Percentiles rank a stretch among this genome's conserved stretches.
These are phyloP conservation scores for Begonia fuchsioides DNA, from an alignment of 306 rosid species.

Conservation along the genomic window DNA sequence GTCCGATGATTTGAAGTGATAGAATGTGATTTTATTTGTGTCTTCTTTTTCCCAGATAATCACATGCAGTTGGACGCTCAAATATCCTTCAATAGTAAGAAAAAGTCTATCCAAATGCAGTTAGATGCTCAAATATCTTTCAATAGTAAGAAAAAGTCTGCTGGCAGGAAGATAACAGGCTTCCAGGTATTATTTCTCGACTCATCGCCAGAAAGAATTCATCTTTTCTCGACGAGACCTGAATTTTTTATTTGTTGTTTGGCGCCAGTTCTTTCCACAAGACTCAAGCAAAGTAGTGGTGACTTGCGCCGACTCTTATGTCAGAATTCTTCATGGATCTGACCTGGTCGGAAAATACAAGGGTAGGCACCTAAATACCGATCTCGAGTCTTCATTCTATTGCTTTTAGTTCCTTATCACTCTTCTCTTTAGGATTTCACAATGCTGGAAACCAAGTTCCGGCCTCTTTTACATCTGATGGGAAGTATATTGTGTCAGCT, in stretches of 20 bases:
- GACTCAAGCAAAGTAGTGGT: constrained; percentile 70
- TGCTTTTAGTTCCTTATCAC: neutral
- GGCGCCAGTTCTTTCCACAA: constrained; percentile 67
- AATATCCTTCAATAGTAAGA: constrained; percentile 46
- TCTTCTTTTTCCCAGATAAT: constrained; percentile 37
- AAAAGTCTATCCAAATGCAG: no score
- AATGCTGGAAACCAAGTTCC: constrained; percentile 46
- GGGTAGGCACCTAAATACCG: no score
- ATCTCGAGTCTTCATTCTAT: no score
- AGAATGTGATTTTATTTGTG: neutral
- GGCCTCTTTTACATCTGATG: constrained; percentile 71
- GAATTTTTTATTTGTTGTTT: neutral
- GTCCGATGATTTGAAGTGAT: no score
- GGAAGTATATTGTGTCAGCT: constrained; percentile 62
- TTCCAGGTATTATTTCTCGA: constrained; percentile 42
- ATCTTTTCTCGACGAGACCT: neutral
- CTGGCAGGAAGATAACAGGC: constrained; percentile 63
- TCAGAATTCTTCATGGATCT: constrained; percentile 65
- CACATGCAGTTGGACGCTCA: constrained; percentile 52
- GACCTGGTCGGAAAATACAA: constrained; percentile 67
- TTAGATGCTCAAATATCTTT: constrained; percentile 48
- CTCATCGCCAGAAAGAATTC: no score
- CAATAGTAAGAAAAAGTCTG: constrained; percentile 50
- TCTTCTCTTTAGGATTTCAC: constrained; percentile 31
- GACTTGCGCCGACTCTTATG: constrained; percentile 73